phyloP scores from a whole-genome alignment of 176 grass and related monocot genomes.

The Dendrocalamus sinicus region DNA sequence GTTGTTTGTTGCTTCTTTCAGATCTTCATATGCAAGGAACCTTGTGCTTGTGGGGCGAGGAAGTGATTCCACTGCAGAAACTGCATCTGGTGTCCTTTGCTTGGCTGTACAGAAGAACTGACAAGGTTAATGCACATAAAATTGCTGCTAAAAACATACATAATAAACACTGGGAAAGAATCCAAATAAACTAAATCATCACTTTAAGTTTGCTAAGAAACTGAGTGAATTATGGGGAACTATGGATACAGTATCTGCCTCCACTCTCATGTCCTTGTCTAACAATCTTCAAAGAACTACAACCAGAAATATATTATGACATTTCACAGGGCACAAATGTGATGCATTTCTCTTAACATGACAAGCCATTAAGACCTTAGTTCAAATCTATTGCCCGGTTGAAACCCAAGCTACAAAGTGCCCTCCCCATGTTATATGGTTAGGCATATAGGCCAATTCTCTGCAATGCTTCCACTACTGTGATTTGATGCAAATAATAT shows the following conservation, averaged over 20 bases:
- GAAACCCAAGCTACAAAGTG: background rate
- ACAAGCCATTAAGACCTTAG: constrained; percentile 29
- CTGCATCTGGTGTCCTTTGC: constrained; percentile 63
- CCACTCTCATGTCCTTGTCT: background rate
- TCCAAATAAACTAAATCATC: background rate
- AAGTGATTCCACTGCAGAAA: constrained; percentile 81
- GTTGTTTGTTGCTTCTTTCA: constrained; percentile 93
- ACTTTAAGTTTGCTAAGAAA: constrained; percentile 32
- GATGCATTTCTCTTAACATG: constrained; percentile 22
- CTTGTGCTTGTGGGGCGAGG: constrained; percentile 80
- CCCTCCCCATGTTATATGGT: background rate
- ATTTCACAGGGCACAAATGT: constrained; percentile 18
- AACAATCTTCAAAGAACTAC: constrained; percentile 20
- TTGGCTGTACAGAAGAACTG: constrained; percentile 56
- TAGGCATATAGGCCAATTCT: background rate
- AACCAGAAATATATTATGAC: constrained; percentile 17
- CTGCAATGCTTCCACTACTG: constrained; percentile 1
- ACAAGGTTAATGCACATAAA: constrained; percentile 19
- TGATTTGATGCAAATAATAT: constrained; percentile 22
- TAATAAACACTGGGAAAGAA: constrained; percentile 21
- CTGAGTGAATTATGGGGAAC: constrained; percentile 2
- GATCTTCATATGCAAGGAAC: constrained; percentile 88
- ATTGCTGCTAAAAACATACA: background rate
- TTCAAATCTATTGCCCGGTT: constrained; percentile 14
- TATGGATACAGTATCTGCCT: background rate